Evolutionary conservation across 768 basidiomycete genomes (phyloP).

Genomic region (Lactarius sp.): DNA sequence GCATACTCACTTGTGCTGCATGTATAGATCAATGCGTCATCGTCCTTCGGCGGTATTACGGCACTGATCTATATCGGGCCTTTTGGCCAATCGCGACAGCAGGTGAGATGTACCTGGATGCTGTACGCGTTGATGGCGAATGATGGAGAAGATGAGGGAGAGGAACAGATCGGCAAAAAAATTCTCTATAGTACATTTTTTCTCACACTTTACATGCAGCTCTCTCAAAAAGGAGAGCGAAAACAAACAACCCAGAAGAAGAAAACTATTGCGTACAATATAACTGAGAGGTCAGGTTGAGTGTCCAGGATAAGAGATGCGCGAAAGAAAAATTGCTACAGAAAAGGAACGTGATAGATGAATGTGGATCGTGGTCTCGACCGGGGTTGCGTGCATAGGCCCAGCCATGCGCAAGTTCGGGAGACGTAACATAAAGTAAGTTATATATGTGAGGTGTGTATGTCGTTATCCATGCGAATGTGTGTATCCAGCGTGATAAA

Average conservation of each 20-base stretch:
- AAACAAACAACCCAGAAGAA: background rate
- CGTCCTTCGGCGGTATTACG: background rate
- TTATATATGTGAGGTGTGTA: background rate
- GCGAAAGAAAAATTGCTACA: conserved; percentile 5
- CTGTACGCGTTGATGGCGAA: background rate
- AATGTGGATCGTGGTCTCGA: conserved; percentile 7
- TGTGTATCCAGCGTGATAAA: conserved; percentile 10
- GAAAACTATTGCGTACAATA: background rate
- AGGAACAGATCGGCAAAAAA: background rate
- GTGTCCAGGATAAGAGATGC: background rate
- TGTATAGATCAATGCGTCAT: background rate
- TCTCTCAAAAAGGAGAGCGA: background rate
- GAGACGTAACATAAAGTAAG: background rate
- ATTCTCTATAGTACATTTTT: background rate
- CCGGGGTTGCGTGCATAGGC: conserved; percentile 9
- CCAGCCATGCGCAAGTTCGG: conserved; percentile 5
- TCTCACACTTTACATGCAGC: background rate
- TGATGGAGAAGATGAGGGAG: background rate
- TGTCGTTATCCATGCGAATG: background rate
- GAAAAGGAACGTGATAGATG: background rate
- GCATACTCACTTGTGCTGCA: background rate
- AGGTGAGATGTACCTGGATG: conserved; percentile 7
- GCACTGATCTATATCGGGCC: background rate
- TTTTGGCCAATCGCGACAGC: background rate
- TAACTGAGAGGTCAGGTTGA: background rate